Base-by-base conservation (phyloP, 2,329 filamentous ascomycete species). In the Aspergillus terreus region DNA sequence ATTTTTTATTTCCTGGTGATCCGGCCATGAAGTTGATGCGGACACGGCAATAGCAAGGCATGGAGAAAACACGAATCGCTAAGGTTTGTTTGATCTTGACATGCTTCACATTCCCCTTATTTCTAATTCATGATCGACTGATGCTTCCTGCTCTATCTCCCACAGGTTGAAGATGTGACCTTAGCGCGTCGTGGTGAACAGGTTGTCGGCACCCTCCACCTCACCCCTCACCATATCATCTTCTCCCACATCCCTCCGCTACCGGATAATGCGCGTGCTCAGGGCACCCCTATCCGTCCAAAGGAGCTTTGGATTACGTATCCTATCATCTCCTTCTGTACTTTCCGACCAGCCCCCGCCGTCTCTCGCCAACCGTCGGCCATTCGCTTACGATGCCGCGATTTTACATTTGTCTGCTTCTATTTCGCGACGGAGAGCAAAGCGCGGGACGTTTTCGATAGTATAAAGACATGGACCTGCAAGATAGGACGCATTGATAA, bases 371-470 rank as follows among this genome's bases (percentile, higher is more conserved):
- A 90, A 55, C 81, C 84, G 30, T 90, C 92, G 5, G 88, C 89
- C 3, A 90, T 99, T 65, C 87, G 92, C 47, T 76, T 99, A 55
- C 86, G 91, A 48, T 91, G 92, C 67, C 88, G 92, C 52, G 94
- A 99, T 76, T 97, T 99, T 69, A 92, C 84, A 45, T 96, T 92
- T 71, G 85, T 96, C 55, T 92, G 89, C 55, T 92, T 99, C 73
- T 91, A 92, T 71, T 95, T 99, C 67, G 67, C 76, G 17, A 83
- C 87, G 51, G 87, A 92, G 63, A 80, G 80, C 49, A 79, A 84
- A 58, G 92, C 90, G 7, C 84, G 88, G 52, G 89, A 95, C 58
- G 88, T 88, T 1, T 99, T 91, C 69, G 92, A 96, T 52, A 91
- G 85, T 55, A 89, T 99, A 58, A 88, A 87, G 55, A 75, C 79